Conservation (phyloP, 169 alveolate species). For the Cryptosporidium canis region DNA sequence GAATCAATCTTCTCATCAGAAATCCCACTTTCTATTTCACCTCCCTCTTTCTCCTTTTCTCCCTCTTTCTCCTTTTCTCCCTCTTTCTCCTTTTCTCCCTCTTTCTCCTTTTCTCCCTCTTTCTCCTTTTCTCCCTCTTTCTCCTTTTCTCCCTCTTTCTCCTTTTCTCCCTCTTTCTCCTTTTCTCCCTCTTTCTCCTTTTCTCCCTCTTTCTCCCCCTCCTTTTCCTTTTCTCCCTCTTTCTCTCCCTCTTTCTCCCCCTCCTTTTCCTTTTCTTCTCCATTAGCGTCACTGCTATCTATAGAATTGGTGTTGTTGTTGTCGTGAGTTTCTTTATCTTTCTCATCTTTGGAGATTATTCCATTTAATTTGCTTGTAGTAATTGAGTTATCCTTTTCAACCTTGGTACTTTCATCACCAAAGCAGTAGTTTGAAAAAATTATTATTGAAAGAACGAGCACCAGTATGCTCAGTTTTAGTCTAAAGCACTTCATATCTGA, state of each 20-base stretch:
- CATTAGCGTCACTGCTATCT: neutral
- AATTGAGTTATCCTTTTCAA: neutral
- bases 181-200: slow-evolving; percentile 22
- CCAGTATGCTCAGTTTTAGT: neutral
- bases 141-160: slow-evolving; percentile 48
- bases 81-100: neutral
- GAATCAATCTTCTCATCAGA: slow-evolving; percentile 41
- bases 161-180: slow-evolving; percentile 50
- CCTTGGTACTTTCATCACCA: neutral
- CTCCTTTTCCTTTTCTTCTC: slow-evolving; percentile 12
- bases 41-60: neutral
- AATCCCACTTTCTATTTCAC: slow-evolving; percentile 9
- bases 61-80: slow-evolving; percentile 28
- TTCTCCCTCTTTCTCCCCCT: neutral
- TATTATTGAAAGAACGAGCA: neutral
- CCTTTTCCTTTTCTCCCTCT: neutral
- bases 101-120: slow-evolving; percentile 55
- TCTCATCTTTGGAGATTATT: neutral
- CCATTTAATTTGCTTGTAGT: neutral
- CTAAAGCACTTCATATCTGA: neutral
- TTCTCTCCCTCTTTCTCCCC: slow-evolving; percentile 4
- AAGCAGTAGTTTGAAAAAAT: neutral
- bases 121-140: slow-evolving; percentile 68
- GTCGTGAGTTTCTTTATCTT: neutral
- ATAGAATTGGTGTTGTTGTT: neutral